Evolutionary conservation across 2,329 filamentous ascomycete species (phyloP), one percentile per base, ranked within the genome.

Genomic region (Cladorrhinum sp.): DNA sequence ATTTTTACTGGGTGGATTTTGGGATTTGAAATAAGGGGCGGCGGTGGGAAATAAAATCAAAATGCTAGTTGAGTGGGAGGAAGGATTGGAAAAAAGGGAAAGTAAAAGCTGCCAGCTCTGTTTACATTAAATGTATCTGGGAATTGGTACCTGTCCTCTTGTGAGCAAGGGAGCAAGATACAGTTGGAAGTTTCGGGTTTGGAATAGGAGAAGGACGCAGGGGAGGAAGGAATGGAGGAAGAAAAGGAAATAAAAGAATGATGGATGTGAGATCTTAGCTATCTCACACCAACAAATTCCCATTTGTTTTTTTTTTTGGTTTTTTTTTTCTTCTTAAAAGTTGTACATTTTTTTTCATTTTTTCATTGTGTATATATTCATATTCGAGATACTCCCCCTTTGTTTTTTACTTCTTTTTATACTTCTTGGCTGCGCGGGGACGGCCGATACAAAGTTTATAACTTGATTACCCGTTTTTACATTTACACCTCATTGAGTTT

Each of bases 241-340:
- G n/a, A n/a, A n/a, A n/a, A 16, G 12, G 32, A 36, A 16, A 13
- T 8, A 36, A 36, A 36, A 13, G 3, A 13, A 36, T 36, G 32
- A 36, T 12, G 32, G n/a, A 36, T 36, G 12, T 36, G 32, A 36
- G 32, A 36, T 36, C 32, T 4, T 4, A 10, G 10, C 16, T 9
- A 36, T 36, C 32, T 36, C 32, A 16, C 3, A 12, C 32, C 10
- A 32, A 32, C 8, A 36, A 13, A 9, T 57, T 29, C 16, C 38
- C 51, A 13, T 32, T 53, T 51, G 22, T 38, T 23, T 32, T 49
- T 32, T 54, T 27, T 54, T 41, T 36, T 56, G 38, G 25, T 51
- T 3, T 55, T 50, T 49, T 50, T 59, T 51, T 59, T 32, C 5
- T 22, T 38, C 59, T 57, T 20, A n/a, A n/a, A 18, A 49, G 45